These are phyloP conservation scores for Psilocybe mexicana DNA, from an alignment of 1,284 basidiomycete genomes.

Conservation along the genomic window DNA sequence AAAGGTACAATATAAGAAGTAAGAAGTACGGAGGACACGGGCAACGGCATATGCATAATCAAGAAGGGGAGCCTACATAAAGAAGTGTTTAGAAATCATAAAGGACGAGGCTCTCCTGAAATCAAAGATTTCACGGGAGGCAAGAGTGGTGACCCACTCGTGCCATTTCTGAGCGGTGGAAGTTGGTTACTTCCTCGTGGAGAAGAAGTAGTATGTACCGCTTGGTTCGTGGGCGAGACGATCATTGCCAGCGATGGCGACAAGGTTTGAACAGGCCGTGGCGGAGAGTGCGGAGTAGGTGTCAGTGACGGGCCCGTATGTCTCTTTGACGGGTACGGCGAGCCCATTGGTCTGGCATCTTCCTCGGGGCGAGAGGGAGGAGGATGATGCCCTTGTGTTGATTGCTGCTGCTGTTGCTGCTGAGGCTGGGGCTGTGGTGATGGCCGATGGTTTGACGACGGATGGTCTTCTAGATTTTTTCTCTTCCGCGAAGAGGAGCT, in stretches of 20 bases:
- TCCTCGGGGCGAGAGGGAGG: conserved; percentile 12
- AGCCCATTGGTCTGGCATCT: conserved; percentile 16
- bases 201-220: conserved; percentile 31
- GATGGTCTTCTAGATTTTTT: conserved; percentile 29
- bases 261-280: conserved; percentile 31
- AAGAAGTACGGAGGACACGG: no score
- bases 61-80: conserved; percentile 6
- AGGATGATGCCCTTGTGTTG: background rate
- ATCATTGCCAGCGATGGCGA: conserved; percentile 39
- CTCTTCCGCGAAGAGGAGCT: conserved; percentile 28
- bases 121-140: conserved; percentile 31
- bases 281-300: conserved; percentile 26
- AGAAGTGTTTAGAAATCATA: conserved; percentile 1
- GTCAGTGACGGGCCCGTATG: conserved; percentile 27
- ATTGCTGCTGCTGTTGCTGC: conserved; percentile 17
- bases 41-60: background rate
- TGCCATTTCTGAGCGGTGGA: conserved; percentile 27
- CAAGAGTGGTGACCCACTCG: conserved; percentile 29
- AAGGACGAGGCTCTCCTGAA: conserved; percentile 19
- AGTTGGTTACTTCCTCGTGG: conserved; percentile 20
- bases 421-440: conserved; percentile 3
- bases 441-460: background rate
- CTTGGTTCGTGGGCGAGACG: conserved; percentile 34
- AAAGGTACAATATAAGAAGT: background rate
- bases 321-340: conserved; percentile 24